Base-by-base conservation (phyloP, 805 yeast genomes). In the Komagataella populi region DNA sequence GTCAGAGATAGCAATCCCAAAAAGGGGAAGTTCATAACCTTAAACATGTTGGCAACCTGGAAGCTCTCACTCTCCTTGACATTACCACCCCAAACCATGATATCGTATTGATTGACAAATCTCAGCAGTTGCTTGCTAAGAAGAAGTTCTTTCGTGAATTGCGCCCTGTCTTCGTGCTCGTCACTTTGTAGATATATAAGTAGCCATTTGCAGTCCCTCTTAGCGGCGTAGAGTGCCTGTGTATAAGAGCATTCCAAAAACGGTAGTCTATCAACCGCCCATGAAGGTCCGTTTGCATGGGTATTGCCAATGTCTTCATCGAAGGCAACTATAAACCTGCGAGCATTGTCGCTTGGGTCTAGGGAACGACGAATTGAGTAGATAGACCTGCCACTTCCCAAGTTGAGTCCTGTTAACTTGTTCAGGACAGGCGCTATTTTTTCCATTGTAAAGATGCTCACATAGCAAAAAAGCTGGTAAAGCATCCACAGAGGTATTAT, bases 51-150 rank as follows among this genome's bases (percentile, higher is more conserved):
- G 0, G 95, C 84, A 14, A 88, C 81, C 58, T 87, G 95, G 60
- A 78, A 81, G 1, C 91, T 87, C 63, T 91, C 98, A 18, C 89
- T 79, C 52, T 81, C 80, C n/a, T 77, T 74, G 22, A 84, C 77
- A 60, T 87, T 83, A 6, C 96, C 96, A 46, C 90, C 95, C 98
- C 98, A 91, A 1, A 87, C 66, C 3, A 87, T 56, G 2, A 83
- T 62, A 47, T 85, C 74, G 48, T 73, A 74, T 18, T 76, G 74
- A 18, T 66, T 67, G 50, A 80, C 60, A 57, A 73, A 70, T 44
- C 70, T 63, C 12, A 77, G 66, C 51, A 86, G 78, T 23, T 63
- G 64, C 2, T 71, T 73, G 53, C 77, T 70, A 46, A 80, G 67
- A 48, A 88, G 62, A 2, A 87, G 73, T 8, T 73, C 72, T 12